Evolutionary conservation across 1,284 basidiomycete genomes (phyloP).

Genomic region (Ceratobasidium sp.): DNA sequence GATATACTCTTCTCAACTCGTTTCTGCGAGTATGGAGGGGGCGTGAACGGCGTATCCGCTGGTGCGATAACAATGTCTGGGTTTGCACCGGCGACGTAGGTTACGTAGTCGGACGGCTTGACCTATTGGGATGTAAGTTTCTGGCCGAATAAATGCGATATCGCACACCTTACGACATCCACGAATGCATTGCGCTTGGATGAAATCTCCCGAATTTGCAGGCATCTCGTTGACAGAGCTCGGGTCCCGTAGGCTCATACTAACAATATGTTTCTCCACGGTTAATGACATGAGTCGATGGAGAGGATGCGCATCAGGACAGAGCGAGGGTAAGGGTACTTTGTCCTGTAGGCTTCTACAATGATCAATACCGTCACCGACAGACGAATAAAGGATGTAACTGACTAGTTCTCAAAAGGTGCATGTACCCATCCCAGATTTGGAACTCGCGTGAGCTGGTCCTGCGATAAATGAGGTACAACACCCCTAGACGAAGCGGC

Average conservation of each 20-base stretch:
- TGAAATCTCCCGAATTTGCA: conserved; percentile 70
- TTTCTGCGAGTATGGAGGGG: conserved; percentile 72
- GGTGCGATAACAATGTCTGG: conserved; percentile 81
- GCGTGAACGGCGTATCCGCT: conserved; percentile 75
- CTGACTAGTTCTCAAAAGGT: conserved; percentile 86
- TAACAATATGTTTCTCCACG: conserved; percentile 65
- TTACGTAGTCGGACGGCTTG: conserved; percentile 67
- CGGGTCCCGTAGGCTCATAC: conserved; percentile 75
- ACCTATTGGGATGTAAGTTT: conserved; percentile 62
- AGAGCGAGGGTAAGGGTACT: conserved; percentile 71
- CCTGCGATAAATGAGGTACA: conserved; percentile 78
- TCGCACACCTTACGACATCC: conserved; percentile 74
- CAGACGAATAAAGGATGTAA: conserved; percentile 47
- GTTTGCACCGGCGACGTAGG: conserved; percentile 65
- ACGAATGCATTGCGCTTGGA: conserved; percentile 71
- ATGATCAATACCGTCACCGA: conserved; percentile 23
- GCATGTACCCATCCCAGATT: conserved; percentile 74
- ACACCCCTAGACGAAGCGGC: conserved; percentile 77
- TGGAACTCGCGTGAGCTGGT: conserved; percentile 65
- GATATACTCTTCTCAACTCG: conserved; percentile 80
- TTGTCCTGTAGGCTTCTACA: conserved; percentile 68
- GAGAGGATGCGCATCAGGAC: conserved; percentile 65
- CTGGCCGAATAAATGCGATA: conserved; percentile 8
- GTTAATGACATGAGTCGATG: conserved; percentile 72
- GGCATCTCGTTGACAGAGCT: conserved; percentile 74